Conservation (phyloP, 805 yeast species). For the Cyberlindnera amylophila region DNA sequence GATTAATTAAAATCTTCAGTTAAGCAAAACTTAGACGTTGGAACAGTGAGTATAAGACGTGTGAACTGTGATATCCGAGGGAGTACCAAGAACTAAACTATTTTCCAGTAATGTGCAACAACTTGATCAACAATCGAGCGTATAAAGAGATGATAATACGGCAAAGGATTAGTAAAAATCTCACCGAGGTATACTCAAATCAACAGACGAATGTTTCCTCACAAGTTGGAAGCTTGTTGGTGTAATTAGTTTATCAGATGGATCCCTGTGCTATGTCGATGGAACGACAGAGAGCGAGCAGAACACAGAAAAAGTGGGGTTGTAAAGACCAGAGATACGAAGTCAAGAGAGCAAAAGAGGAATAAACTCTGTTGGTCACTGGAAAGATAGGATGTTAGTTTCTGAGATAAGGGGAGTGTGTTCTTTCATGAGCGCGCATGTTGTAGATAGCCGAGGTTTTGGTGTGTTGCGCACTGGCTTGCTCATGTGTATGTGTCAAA, state of each 20-base stretch:
- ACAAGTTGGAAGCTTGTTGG: not conserved
- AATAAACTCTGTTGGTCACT: constrained; percentile 13
- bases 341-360: constrained; percentile 12
- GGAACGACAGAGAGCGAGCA: constrained; percentile 1
- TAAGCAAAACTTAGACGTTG: not conserved
- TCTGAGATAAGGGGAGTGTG: not conserved
- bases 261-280: too few relatives aligned
- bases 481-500: constrained; percentile 2
- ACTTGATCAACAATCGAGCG: constrained; percentile 5
- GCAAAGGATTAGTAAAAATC: constrained; percentile 8
- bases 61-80: not conserved
- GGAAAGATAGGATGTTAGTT: not conserved
- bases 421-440: not conserved
- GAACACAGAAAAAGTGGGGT: constrained; percentile 8
- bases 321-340: constrained; percentile 13
- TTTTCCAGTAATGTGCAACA: not conserved
- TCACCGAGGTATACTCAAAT: not conserved
- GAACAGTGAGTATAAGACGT: not conserved
- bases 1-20: constrained; percentile 28
- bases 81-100: not conserved
- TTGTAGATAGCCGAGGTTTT: not conserved
- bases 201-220: constrained; percentile 5
- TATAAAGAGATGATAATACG: not conserved
- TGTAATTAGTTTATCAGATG: not conserved
- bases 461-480: not conserved